Conservation (phyloP, 1,284 basidiomycete species). For the Tylopilus microsporus region DNA sequence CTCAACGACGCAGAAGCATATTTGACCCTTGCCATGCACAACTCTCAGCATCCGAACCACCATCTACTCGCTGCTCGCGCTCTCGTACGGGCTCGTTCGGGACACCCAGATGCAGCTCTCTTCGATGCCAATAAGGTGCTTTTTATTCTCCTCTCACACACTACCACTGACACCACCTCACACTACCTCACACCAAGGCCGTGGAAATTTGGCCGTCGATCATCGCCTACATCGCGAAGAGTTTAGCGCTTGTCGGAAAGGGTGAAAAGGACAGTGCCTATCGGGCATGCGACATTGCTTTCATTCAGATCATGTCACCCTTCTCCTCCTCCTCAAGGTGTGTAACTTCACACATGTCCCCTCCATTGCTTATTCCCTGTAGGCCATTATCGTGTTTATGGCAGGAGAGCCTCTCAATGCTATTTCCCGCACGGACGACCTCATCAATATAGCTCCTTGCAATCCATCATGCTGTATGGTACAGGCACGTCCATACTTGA, state of each 20-base stretch:
- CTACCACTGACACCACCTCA: not conserved
- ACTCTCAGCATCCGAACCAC: too few relatives aligned
- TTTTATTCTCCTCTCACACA: too few relatives aligned
- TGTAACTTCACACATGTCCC: not conserved
- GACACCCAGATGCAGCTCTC: too few relatives aligned
- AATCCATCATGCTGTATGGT: not conserved
- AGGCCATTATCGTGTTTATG: not conserved
- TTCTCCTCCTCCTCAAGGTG: not conserved
- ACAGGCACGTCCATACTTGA: not conserved
- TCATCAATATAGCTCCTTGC: not conserved
- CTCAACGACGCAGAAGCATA: too few relatives aligned
- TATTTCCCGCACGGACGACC: not conserved
- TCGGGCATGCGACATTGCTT: not conserved
- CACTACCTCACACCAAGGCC: not conserved
- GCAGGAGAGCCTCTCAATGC: not conserved
- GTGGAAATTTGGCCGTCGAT: not conserved
- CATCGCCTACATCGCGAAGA: not conserved
- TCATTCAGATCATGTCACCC: not conserved
- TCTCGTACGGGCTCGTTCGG: too few relatives aligned
- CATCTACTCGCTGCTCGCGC: too few relatives aligned
- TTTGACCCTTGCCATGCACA: too few relatives aligned
- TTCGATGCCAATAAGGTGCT: too few relatives aligned
- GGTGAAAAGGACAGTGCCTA: not conserved
- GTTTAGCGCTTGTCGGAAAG: not conserved
- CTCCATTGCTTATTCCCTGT: not conserved